phyloP scores from a whole-genome alignment of 2,329 filamentous ascomycete genomes.

The Botrytis porri region DNA sequence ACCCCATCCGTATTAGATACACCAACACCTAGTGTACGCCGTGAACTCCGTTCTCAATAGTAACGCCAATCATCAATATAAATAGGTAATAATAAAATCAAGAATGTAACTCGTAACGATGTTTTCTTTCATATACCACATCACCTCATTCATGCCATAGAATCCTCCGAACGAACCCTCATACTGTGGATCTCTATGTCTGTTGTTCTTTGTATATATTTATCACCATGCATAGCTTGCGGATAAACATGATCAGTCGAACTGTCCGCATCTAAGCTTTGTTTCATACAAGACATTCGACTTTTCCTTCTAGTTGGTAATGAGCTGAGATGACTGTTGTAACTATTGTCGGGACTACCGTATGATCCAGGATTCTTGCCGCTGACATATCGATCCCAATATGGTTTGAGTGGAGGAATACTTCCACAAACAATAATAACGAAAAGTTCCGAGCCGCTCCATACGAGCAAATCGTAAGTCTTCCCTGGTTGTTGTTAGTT shows the following conservation, averaged over 20 bases:
- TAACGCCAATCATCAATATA: neutral
- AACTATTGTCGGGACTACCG: neutral
- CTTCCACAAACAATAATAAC: constrained; percentile 20
- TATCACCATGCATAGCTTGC: constrained; percentile 9
- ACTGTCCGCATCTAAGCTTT: neutral
- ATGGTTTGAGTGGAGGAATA: constrained; percentile 18
- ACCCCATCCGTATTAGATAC: neutral
- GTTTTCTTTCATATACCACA: neutral
- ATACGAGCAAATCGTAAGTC: constrained; percentile 15
- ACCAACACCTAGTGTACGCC: neutral
- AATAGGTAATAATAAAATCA: neutral
- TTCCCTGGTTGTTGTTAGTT: constrained; percentile 1
- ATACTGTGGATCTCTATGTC: constrained; percentile 15
- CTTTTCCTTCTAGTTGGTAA: neutral
- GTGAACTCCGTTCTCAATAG: neutral
- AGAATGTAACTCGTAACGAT: neutral
- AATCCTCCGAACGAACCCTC: neutral
- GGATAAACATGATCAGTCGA: neutral
- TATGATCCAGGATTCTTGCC: neutral
- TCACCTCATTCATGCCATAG: neutral
- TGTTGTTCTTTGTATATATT: constrained; percentile 11
- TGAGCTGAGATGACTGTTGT: constrained; percentile 5
- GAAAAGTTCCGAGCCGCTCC: constrained; percentile 15
- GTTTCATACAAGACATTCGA: constrained; percentile 10
- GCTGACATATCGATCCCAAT: constrained; percentile 3